A percentile compares a stretch with the other conserved stretches of the same genome.
These are phyloP conservation scores for Pseudopithomyces chartarum DNA, from an alignment of 2,329 filamentous ascomycete species.

Conservation along the genomic window DNA sequence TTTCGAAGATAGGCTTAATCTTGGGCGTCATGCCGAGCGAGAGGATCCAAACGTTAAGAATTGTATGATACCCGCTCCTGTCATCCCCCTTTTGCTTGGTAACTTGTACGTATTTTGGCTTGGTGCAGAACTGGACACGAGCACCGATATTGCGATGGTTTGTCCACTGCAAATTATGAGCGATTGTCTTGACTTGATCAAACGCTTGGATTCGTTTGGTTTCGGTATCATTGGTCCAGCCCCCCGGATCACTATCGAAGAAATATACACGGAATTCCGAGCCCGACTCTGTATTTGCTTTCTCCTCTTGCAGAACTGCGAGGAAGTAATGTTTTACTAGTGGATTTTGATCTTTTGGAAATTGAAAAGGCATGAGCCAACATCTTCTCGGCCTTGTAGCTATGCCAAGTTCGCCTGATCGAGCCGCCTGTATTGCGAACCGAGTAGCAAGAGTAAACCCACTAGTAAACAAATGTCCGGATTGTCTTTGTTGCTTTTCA, in stretches of 20 bases:
- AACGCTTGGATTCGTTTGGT: background rate
- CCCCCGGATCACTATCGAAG: slow-evolving; percentile 2
- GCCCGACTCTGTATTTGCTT: background rate
- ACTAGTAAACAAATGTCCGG: background rate
- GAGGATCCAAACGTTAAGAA: slow-evolving; percentile 34
- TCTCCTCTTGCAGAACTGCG: slow-evolving; percentile 14
- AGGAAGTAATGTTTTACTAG: slow-evolving; percentile 15
- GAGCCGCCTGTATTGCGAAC: background rate
- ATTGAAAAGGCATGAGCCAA: slow-evolving; percentile 2
- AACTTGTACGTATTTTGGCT: background rate
- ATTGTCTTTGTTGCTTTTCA: background rate
- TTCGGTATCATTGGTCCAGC: background rate
- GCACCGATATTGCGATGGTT: background rate
- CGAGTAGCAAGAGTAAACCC: background rate
- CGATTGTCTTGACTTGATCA: background rate
- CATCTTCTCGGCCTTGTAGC: slow-evolving; percentile 7
- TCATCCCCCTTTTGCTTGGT: background rate
- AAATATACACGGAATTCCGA: slow-evolving; percentile 11
- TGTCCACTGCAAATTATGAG: slow-evolving; percentile 3
- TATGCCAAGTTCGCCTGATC: background rate
- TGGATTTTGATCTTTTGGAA: background rate
- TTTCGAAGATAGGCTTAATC: background rate
- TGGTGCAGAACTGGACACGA: background rate
- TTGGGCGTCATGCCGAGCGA: slow-evolving; percentile 25
- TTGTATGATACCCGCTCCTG: slow-evolving; percentile 19